These are phyloP conservation scores for Penicillium argentinense DNA, from an alignment of 495 filamentous ascomycete species.

Conservation along the genomic window DNA sequence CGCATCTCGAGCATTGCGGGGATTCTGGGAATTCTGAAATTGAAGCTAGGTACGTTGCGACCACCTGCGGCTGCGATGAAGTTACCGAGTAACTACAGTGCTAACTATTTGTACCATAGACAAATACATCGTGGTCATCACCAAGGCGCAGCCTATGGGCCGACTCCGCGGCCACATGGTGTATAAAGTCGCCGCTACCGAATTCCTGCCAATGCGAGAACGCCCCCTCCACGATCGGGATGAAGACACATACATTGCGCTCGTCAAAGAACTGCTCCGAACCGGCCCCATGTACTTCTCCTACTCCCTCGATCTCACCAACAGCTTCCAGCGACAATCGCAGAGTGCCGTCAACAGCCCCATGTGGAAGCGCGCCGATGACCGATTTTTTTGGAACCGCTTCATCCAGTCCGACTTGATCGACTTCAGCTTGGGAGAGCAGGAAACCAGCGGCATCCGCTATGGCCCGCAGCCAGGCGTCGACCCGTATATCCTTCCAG, in stretches of 20 bases:
- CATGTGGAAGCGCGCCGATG: conserved; percentile 90
- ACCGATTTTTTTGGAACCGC: conserved; percentile 98
- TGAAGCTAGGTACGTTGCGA: conserved; percentile 72
- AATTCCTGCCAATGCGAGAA: conserved; percentile 92
- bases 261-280: conserved; percentile 76
- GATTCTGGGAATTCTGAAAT: conserved; percentile 85
- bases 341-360: conserved; percentile 65
- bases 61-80: neutral
- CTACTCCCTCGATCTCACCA: conserved; percentile 92
- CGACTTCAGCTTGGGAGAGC: conserved; percentile 63
- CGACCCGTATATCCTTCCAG: conserved; percentile 91
- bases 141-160: conserved; percentile 88
- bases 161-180: conserved; percentile 89
- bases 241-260: conserved; percentile 82
- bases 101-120: conserved; percentile 58
- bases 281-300: conserved; percentile 95
- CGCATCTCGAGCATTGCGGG: conserved; percentile 91
- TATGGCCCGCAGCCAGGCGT: conserved; percentile 69
- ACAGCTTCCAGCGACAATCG: conserved; percentile 89
- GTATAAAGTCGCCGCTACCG: conserved; percentile 86
- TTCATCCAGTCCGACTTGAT: conserved; percentile 91
- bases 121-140: conserved; percentile 96
- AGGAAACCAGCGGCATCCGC: conserved; percentile 45
- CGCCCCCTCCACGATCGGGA: conserved; percentile 86
- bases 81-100: conserved; percentile 12